Evolutionary conservation across 129 eudicot species (phyloP), one percentile per base, ranked within the genome.

Genomic region (Chrysanthemum lavandulifolium): DNA sequence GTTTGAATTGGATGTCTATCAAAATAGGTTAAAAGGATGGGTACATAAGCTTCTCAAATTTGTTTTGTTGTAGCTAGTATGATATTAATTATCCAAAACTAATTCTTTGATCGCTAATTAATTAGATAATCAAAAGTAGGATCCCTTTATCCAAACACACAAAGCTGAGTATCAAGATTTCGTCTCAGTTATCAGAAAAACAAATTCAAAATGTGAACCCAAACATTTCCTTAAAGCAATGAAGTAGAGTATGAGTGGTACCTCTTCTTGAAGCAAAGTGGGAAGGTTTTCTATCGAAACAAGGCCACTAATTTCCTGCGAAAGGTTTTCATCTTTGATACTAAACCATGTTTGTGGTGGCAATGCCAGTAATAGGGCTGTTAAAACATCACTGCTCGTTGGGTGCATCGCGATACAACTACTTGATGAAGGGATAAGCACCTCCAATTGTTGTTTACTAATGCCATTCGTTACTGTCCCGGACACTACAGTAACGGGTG

Each of bases 401-500:
- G 57, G 56, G 15, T 52, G 57, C 14, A 36, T 36, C 8, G 43
- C 43, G 43, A 36, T 0, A 36, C 43, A 36, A 36, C 43, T 36
- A 36, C 43, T 36, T 36, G 43, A 52, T 52, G 57, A 51, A 70
- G 96, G 96, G 52, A 90, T 86, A n/a, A 90, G 72, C 71, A 90
- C 73, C 31, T 87, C 89, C 58, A 90, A 77, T 40, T 81, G 84
- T 71, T 82, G 85, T 71, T 83, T 81, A 29, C 74, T 83, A 33
- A 33, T 72, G n/a, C 84, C 87, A 73, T 69, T 82, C 19, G 73
- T 78, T 61, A 87, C 91, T 18, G 75, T 85, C 65, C 95, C 89
- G 25, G 97, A 87, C 13, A 91, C 86, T 43, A 87, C 80, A 0
- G 88, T 73, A 61, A 81, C 73, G 69, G 91, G 78, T 52, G n/a